These are phyloP conservation scores for Taphrina sp. DNA, from an alignment of 1,139 yeast genomes.

Conservation along the genomic window DNA sequence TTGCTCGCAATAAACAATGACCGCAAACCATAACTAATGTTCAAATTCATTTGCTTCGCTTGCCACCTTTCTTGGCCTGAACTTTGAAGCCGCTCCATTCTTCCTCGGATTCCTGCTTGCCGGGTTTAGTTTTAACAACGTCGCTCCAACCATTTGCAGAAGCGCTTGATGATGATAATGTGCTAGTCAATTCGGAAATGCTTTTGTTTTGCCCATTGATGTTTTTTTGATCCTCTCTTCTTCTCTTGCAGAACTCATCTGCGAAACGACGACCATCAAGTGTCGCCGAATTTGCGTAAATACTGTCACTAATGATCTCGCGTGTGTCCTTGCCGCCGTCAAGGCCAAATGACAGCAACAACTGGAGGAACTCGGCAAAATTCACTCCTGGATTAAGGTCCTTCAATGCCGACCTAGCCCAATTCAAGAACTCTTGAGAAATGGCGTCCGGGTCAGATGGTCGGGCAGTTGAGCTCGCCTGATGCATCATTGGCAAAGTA, in stretches of 20 bases:
- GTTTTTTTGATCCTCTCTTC: slow-evolving; percentile 46
- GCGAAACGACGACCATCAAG: slow-evolving; percentile 97
- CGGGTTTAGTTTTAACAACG: slow-evolving; percentile 36
- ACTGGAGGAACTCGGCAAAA: slow-evolving; percentile 68
- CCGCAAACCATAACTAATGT: no score
- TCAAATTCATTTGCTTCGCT: slow-evolving; percentile 16
- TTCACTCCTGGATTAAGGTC: slow-evolving; percentile 70
- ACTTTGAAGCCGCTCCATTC: slow-evolving; percentile 73
- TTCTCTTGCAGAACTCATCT: slow-evolving; percentile 77
- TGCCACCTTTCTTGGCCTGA: slow-evolving; percentile 55
- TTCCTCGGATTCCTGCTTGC: slow-evolving; percentile 33
- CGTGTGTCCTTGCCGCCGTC: slow-evolving; percentile 58
- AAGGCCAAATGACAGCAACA: slow-evolving; percentile 75
- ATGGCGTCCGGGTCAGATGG: slow-evolving; percentile 38
- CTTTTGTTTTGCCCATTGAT: slow-evolving; percentile 25
- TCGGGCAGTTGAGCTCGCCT: slow-evolving; percentile 12
- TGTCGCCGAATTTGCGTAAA: slow-evolving; percentile 83
- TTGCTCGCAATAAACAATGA: no score
- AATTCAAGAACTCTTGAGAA: slow-evolving; percentile 61
- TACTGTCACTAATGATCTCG: slow-evolving; percentile 88
- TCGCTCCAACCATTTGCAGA: slow-evolving; percentile 48
- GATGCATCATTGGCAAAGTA: background rate
- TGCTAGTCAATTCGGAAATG: slow-evolving; percentile 53
- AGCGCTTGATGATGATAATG: slow-evolving; percentile 52
- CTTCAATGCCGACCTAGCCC: slow-evolving; percentile 79